Evolutionary conservation across 805 yeast genomes (phyloP), one percentile per base, ranked within the genome.

Genomic region (Candida dajiaensis): DNA sequence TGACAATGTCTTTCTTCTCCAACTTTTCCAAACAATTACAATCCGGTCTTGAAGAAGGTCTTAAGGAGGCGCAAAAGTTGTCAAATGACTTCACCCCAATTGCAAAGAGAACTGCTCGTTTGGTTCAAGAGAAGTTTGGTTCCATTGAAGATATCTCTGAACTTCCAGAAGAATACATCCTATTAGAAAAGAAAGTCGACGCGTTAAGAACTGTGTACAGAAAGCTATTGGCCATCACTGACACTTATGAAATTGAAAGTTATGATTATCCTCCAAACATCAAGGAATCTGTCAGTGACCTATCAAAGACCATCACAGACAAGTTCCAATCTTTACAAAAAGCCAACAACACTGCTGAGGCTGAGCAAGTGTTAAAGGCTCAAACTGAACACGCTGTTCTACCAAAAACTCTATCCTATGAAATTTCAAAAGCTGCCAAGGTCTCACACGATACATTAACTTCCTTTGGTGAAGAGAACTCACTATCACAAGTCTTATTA

Each of bases 251-350:
- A 57, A 78, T 83, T 50, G 85, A 83, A 55, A 77, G 85, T 42
- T 86, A 86, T 62, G 95, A 86, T 62, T 85, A 84, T 57, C 95
- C 95, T 22, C 92, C 94, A 45, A 83, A 83, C 62, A 65, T 85
- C 51, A 74, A 76, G 50, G 92, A 86, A 55, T 78, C 85, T 40
- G 70, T 80, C 21, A 69, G 70, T 41, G 83, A 84, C 54, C 79
- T 83, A 58, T 78, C 83, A 33, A 76, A 78, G 54, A 66, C 80
- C 5, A 62, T 82, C 41, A 71, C 73, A 38, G 77, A 68, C 57
- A 81, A 79, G 61, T 75, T 81, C 51, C 70, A 70, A 43, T 83
- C 80, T 44, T 72, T 82, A 56, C 77, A 80, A 49, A 77, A 71
- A 56, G 87, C 84, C n/a, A 68, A 78, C 4, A 74, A 81, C 21